Evolutionary conservation across 164 flowering plant genomes (phyloP).

Genomic region (Stephania japonica): DNA sequence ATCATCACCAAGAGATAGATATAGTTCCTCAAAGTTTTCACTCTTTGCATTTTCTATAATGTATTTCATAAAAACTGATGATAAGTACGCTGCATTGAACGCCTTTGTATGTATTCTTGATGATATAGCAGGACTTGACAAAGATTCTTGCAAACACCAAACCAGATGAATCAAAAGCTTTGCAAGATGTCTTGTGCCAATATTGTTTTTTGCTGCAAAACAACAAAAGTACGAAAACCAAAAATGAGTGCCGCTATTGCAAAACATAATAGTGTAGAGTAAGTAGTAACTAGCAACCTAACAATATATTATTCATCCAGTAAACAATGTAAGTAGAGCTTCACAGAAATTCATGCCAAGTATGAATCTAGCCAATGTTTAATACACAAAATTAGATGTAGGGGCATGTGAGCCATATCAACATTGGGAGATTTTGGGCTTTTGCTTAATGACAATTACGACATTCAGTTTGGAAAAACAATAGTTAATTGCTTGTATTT

Average conservation of each 20-base stretch:
- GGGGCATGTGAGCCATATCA: too few species aligned
- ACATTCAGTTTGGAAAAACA: too few species aligned
- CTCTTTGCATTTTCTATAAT: slow-evolving; percentile 72
- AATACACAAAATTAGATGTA: too few species aligned
- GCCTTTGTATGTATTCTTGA: slow-evolving; percentile 46
- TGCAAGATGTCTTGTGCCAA: slow-evolving; percentile 77
- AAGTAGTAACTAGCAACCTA: not conserved
- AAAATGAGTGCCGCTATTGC: not conserved
- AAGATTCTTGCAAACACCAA: slow-evolving; percentile 73
- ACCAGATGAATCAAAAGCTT: slow-evolving; percentile 79
- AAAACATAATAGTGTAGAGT: not conserved
- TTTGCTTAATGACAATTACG: too few species aligned
- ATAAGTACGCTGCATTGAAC: slow-evolving; percentile 68
- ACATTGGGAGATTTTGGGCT: too few species aligned
- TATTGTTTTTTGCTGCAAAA: slow-evolving; percentile 70
- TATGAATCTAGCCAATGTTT: too few species aligned
- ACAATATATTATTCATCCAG: not conserved
- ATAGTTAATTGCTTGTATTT: too few species aligned
- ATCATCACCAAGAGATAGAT: slow-evolving; percentile 55
- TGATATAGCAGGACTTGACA: slow-evolving; percentile 41
- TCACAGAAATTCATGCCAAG: not conserved
- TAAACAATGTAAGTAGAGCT: not conserved
- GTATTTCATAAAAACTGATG: slow-evolving; percentile 76
- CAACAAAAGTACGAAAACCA: slow-evolving; percentile 8
- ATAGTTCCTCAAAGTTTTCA: slow-evolving; percentile 54